Conservation (phyloP, 371 early-diverging fungal genomes). For the Sanchytrium tribonematis region DNA sequence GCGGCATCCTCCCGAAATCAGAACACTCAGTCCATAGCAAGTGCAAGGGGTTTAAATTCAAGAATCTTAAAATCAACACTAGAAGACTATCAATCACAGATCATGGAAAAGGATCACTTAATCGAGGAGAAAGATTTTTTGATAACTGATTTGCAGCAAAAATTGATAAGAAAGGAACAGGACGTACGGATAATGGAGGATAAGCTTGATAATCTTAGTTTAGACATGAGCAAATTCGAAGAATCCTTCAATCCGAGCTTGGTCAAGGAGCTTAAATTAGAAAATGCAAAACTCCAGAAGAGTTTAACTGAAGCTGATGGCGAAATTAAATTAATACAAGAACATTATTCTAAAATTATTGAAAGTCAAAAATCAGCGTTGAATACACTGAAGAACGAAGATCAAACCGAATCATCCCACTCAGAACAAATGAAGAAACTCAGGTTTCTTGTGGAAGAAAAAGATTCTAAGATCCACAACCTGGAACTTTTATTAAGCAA, state of each 20-base stretch:
- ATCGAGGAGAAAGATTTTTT: not conserved
- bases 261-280: not conserved
- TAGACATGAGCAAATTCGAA: not conserved
- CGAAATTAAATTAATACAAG: not conserved
- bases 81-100: not conserved
- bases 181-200: not conserved
- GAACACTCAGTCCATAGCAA: not conserved
- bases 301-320: not conserved
- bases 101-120: not conserved
- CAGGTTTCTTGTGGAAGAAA: not conserved
- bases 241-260: not conserved
- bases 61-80: not conserved
- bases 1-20: not conserved
- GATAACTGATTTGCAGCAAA: not conserved
- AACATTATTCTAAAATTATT: not conserved
- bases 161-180: not conserved
- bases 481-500: not conserved
- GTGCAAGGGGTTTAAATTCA: not conserved
- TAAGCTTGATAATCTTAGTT: not conserved
- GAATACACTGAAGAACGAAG: not conserved
- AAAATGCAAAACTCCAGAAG: not conserved
- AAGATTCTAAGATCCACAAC: not conserved
- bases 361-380: not conserved
- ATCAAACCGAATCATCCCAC: not conserved
- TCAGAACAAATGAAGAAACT: too few species aligned